phyloP scores from a whole-genome alignment of 495 filamentous ascomycete genomes.

The Lophiotrema nucula region DNA sequence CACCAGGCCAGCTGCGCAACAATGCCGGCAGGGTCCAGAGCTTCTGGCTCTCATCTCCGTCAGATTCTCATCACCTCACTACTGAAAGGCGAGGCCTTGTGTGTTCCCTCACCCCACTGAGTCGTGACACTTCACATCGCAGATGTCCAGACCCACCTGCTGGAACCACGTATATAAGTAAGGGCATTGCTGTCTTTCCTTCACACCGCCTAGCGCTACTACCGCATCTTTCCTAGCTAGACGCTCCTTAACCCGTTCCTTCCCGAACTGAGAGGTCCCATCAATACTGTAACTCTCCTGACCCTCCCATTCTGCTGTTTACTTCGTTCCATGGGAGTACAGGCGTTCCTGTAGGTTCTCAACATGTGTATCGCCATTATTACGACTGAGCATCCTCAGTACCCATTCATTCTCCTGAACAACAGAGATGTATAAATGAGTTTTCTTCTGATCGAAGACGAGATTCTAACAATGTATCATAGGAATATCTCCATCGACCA shows the following conservation, averaged over 20 bases:
- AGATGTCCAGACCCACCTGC: constrained; percentile 11
- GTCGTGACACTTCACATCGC: constrained; percentile 20
- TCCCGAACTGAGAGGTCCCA: too few species aligned
- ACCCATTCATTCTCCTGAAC: constrained; percentile 83
- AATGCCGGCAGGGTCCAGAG: too few species aligned
- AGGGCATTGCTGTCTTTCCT: constrained; percentile 8
- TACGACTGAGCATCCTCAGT: constrained; percentile 86
- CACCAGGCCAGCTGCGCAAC: background rate
- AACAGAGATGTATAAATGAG: constrained; percentile 75
- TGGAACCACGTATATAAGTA: constrained; percentile 34
- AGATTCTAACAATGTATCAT: constrained; percentile 4
- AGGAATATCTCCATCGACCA: constrained; percentile 83
- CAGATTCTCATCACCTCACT: background rate
- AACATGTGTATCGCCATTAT: constrained; percentile 91
- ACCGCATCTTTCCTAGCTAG: constrained; percentile 1
- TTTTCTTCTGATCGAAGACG: background rate
- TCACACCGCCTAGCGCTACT: constrained; percentile 24
- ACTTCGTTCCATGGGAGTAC: background rate
- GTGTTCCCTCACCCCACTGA: constrained; percentile 10
- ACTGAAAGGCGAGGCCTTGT: background rate
- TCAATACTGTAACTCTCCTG: too few species aligned
- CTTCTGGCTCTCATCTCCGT: too few species aligned
- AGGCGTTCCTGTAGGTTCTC: constrained; percentile 7
- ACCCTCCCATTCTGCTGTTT: background rate
- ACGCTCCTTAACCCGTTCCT: constrained; percentile 9